These are phyloP conservation scores for Epichloe bromicola DNA, from an alignment of 2,329 filamentous ascomycete genomes.

Conservation along the genomic window DNA sequence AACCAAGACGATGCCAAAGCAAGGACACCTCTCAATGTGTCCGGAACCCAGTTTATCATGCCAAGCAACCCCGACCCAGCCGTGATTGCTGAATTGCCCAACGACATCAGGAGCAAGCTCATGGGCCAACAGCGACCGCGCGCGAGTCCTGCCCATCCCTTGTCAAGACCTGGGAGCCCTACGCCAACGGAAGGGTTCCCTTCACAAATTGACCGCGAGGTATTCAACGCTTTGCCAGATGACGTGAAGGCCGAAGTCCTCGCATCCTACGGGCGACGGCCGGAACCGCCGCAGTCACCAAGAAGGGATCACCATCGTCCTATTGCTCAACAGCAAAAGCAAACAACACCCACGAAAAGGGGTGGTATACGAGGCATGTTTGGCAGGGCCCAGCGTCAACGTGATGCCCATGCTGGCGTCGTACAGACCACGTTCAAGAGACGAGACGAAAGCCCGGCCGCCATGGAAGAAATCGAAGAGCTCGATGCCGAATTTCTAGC, in stretches of 20 bases:
- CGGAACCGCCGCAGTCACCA: constrained; percentile 35
- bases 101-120: constrained; percentile 68
- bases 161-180: constrained; percentile 25
- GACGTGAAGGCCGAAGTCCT: constrained; percentile 79
- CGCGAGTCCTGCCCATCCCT: constrained; percentile 9
- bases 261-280: constrained; percentile 46
- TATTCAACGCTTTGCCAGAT: constrained; percentile 69
- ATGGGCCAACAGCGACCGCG: constrained; percentile 43
- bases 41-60: constrained; percentile 84
- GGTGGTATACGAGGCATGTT: constrained; percentile 28
- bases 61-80: constrained; percentile 69
- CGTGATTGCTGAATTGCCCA: constrained; percentile 73
- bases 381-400: constrained; percentile 35
- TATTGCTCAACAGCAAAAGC: constrained; percentile 36
- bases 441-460: constrained; percentile 13
- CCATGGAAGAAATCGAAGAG: constrained; percentile 28
- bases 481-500: constrained; percentile 64
- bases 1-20: constrained; percentile 39
- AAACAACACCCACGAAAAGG: constrained; percentile 54
- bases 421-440: constrained; percentile 59
- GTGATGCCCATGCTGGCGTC: constrained; percentile 44
- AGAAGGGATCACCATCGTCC: constrained; percentile 35
- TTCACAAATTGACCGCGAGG: constrained; percentile 74
- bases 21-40: constrained; percentile 59
- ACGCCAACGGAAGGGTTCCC: constrained; percentile 37